Evolutionary conservation across 768 basidiomycete species (phyloP), one percentile per base, ranked within the genome.

Genomic region (Boletus pseudopeckii): DNA sequence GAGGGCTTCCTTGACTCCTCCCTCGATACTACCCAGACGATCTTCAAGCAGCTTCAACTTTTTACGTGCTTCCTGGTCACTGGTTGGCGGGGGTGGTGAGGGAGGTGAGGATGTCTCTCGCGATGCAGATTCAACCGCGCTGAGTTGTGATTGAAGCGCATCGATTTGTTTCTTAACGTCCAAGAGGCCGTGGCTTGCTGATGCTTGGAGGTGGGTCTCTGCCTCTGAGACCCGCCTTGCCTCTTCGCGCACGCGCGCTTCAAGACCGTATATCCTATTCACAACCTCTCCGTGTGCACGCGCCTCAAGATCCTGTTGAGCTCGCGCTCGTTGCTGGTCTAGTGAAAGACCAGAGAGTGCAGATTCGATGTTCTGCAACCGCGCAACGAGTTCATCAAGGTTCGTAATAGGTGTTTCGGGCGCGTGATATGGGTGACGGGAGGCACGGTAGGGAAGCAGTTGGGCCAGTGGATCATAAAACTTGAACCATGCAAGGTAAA

Each of bases 1-100:
- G n/a, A 90, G 61, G 0, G 86, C 86, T 50, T 90, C 88, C 67
- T 82, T 82, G 45, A 88, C 77, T 2, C 77, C 79, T 30, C 82
- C 79, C 66, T 89, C 87, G 18, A 88, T 74, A 32, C 65, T 67
- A 1, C 77, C 81, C 15, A 92, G 55, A 7, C 84, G 79, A 43
- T 86, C 82, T 63, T 90, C 88, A 30, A 92, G 64, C 0, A 73
- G 67, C 54, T 71, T 76, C 45, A 90, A 61, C 64, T 78, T 80
- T 28, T 69, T 72, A 26, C 79, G 73, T 2, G 84, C 80, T 56
- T 85, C 84, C 22, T 81, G 82, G 59, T 87, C 86, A 45, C 55
- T 77, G 22, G 59, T 64, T 15, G 55, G 43, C 51, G 47, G 54
- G 10, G 48, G 61, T n/a, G 53, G 59, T 17, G 44, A 49, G 53